These are phyloP conservation scores for Alternaria postmessia DNA, from an alignment of 2,329 filamentous ascomycete genomes.

Conservation along the genomic window DNA sequence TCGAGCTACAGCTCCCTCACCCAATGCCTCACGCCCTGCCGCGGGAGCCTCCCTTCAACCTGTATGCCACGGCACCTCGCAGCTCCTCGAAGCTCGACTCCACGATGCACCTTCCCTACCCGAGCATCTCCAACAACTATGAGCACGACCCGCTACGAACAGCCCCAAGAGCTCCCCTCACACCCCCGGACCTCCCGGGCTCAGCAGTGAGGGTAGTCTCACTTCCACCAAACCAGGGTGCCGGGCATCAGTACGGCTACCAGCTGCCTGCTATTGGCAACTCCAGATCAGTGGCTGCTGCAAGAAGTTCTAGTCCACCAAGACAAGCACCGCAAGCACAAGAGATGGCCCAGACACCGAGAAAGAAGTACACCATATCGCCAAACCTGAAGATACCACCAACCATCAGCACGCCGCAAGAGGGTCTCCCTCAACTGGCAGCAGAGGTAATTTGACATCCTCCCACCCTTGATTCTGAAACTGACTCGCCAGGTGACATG, in stretches of 20 bases:
- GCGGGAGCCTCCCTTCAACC: constrained; percentile 46
- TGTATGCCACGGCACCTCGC: constrained; percentile 38
- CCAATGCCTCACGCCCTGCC: constrained; percentile 53
- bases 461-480: constrained; percentile 2
- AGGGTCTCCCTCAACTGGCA: constrained; percentile 51
- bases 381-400: constrained; percentile 49
- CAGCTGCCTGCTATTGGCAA: constrained; percentile 49
- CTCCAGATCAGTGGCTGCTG: constrained; percentile 40
- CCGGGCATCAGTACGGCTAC: constrained; percentile 43
- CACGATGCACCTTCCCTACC: constrained; percentile 47
- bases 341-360: constrained; percentile 34
- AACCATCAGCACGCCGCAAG: constrained; percentile 50
- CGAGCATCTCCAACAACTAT: constrained; percentile 31
- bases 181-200: constrained; percentile 44
- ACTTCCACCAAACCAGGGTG: constrained; percentile 36
- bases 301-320: constrained; percentile 33
- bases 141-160: constrained; percentile 33
- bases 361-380: constrained; percentile 45
- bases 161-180: constrained; percentile 40
- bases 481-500: constrained; percentile 77
- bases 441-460: constrained; percentile 45
- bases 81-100: constrained; percentile 39
- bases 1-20: constrained; percentile 52
- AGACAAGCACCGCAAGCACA: constrained; percentile 29
- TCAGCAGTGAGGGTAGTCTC: constrained; percentile 46